Percentiles rank a stretch among this genome's conserved stretches.
These are phyloP conservation scores for Trichophyton equinum DNA, from an alignment of 2,329 filamentous ascomycete species.

Conservation along the genomic window DNA sequence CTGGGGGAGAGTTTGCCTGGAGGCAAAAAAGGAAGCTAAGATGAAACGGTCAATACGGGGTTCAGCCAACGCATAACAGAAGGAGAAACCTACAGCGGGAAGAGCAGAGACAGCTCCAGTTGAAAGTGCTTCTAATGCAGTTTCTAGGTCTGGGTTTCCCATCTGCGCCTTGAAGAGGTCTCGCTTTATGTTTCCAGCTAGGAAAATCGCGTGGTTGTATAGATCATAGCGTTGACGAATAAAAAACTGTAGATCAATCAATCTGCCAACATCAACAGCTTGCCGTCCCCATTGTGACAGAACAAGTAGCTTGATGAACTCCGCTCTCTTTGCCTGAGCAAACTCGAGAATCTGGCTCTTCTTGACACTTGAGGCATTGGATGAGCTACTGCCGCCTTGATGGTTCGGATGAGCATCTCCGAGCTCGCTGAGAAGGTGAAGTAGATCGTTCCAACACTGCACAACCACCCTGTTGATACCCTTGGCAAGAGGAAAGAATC, in stretches of 20 bases:
- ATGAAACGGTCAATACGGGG: not conserved
- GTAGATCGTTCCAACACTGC: slow-evolving; percentile 66
- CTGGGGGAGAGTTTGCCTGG: slow-evolving; percentile 57
- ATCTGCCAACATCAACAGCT: slow-evolving; percentile 63
- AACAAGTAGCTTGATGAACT: slow-evolving; percentile 87
- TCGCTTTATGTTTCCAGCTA: slow-evolving; percentile 59
- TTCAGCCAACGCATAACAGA: not conserved
- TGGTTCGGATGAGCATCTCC: slow-evolving; percentile 52
- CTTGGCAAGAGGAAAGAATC: slow-evolving; percentile 62
- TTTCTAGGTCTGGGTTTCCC: slow-evolving; percentile 81
- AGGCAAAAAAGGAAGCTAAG: slow-evolving; percentile 61
- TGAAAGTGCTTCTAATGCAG: slow-evolving; percentile 71
- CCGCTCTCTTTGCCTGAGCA: slow-evolving; percentile 64
- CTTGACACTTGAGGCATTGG: slow-evolving; percentile 53
- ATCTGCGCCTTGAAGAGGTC: slow-evolving; percentile 61
- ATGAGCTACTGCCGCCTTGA: slow-evolving; percentile 29
- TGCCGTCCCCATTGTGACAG: slow-evolving; percentile 82
- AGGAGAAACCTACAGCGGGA: slow-evolving; percentile 50
- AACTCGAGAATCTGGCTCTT: slow-evolving; percentile 66
- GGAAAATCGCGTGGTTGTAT: slow-evolving; percentile 49
- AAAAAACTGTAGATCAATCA: slow-evolving; percentile 77
- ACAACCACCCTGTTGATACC: slow-evolving; percentile 71
- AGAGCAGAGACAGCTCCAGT: slow-evolving; percentile 66
- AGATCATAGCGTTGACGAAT: slow-evolving; percentile 50
- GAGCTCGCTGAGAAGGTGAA: slow-evolving; percentile 56